These are phyloP conservation scores for Haplosporangium gracile DNA, from an alignment of 192 early-diverging fungal species.

Conservation along the genomic window DNA sequence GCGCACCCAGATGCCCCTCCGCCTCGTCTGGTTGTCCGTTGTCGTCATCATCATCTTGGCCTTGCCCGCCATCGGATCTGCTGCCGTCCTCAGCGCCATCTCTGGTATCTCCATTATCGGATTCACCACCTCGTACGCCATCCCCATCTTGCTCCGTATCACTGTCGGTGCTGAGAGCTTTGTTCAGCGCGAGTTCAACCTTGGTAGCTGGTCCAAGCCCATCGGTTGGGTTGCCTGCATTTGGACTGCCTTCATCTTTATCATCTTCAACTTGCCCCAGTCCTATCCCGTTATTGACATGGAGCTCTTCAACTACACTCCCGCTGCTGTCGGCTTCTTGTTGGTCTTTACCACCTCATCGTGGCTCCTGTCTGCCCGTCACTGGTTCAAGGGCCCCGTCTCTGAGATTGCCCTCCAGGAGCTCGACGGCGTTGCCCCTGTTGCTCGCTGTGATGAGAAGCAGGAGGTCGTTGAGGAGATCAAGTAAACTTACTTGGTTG, in stretches of 20 bases:
- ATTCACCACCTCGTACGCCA: conserved; percentile 48
- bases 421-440: conserved; percentile 15
- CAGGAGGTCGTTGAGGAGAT: background rate
- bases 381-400: conserved; percentile 50
- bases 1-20: conserved; percentile 44
- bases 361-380: conserved; percentile 47
- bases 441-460: background rate
- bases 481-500: background rate
- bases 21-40: conserved; percentile 42
- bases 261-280: conserved; percentile 54
- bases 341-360: conserved; percentile 40
- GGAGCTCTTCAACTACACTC: conserved; percentile 52
- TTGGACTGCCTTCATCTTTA: conserved; percentile 56
- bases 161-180: conserved; percentile 40
- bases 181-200: conserved; percentile 47
- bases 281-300: conserved; percentile 37
- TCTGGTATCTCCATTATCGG: conserved; percentile 49
- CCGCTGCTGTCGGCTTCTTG: conserved; percentile 50
- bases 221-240: conserved; percentile 40
- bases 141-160: conserved; percentile 50
- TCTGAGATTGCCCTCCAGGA: conserved; percentile 38
- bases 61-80: conserved; percentile 52
- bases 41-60: conserved; percentile 40
- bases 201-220: conserved; percentile 30
- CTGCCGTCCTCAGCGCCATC: conserved; percentile 48